Percentiles rank a stretch among this genome's conserved stretches.
Evolutionary conservation across 2,329 filamentous ascomycete species (phyloP).

Genomic region (Shiraia sp.): DNA sequence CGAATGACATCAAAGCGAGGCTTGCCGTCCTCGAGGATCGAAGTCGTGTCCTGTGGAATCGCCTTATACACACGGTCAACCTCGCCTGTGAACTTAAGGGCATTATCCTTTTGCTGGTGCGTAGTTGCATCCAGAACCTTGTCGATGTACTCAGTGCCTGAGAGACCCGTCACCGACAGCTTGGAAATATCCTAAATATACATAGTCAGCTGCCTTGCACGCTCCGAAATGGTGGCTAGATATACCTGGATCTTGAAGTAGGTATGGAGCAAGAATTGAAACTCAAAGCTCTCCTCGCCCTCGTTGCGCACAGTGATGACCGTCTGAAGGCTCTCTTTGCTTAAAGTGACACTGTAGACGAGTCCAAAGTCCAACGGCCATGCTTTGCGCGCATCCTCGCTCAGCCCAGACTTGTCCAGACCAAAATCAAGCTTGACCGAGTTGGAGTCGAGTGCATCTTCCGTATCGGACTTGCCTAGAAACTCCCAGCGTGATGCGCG

Average conservation of each 20-base stretch:
- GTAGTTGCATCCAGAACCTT: constrained; percentile 72
- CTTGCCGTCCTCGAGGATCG: constrained; percentile 66
- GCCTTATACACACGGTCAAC: constrained; percentile 84
- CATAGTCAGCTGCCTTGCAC: neutral
- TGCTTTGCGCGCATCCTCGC: constrained; percentile 66
- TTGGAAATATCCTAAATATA: constrained; percentile 72
- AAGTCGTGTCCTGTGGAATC: constrained; percentile 64
- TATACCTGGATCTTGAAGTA: constrained; percentile 81
- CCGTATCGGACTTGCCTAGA: constrained; percentile 80
- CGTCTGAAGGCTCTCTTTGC: constrained; percentile 74
- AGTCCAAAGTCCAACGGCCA: constrained; percentile 90
- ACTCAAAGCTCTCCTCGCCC: constrained; percentile 80
- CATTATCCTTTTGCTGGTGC: constrained; percentile 66
- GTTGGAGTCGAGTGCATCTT: constrained; percentile 53
- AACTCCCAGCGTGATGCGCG: constrained; percentile 92
- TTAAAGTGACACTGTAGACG: constrained; percentile 89
- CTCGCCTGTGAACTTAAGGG: constrained; percentile 74
- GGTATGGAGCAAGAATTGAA: constrained; percentile 88
- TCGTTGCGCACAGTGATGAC: constrained; percentile 88
- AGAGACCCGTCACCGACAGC: constrained; percentile 74
- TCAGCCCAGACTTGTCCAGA: constrained; percentile 73
- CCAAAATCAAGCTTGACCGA: constrained; percentile 96
- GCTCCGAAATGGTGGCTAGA: neutral
- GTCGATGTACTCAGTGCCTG: constrained; percentile 77
- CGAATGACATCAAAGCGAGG: constrained; percentile 74